Base-by-base conservation (phyloP, 2,329 filamentous ascomycete species). In the Dothideomycetes sp. region DNA sequence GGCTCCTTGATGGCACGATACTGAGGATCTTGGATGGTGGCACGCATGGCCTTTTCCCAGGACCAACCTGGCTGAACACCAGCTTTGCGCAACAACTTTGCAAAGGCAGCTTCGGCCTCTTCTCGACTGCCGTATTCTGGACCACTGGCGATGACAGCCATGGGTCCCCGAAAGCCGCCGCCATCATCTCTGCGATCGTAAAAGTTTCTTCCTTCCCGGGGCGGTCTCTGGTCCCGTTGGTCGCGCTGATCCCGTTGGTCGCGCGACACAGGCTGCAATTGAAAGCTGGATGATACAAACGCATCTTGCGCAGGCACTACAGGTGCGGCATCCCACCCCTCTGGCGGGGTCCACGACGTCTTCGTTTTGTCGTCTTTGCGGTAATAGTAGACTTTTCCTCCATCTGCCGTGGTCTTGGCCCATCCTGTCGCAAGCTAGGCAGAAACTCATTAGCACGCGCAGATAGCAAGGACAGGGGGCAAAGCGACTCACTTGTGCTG, bases 1-100 rank as follows among this genome's bases (percentile, higher is more conserved):
- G 91, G 86, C 53, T 95, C 87, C 54, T 89, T 91, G 49, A 98
- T 79, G 15, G 91, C 84, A 45, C 89, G 83, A 60, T 91, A 96
- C 54, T 95, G 86, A 34, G 87, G 79, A 49, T 98, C 91, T 54
- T 84, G 89, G 49, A 93, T 86, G 14, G 85, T 84, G 15, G 78
- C 77, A 38, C 83, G 81, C 65, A 98, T 79, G 2, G 86, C 78
- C 60, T 94, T 84, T 50, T 91, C 81, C 88, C 89, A 98, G 1
- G 77, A 78, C 82, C 87, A 96, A 54, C 95, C 86, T 4, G 86
- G 77, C 57, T 94, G 84, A 15, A 95, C 85, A 50, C 83, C 84
- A 54, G 80, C 79, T 46, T 86, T 81, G 49, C 81, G 84, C 34
- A 98, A 73, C 42, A 95, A 73, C 63, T 96, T 96, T 59, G 82